Evolutionary conservation across 768 basidiomycete genomes (phyloP), one percentile per base, ranked within the genome.

Genomic region (Phylloporus scabripes): DNA sequence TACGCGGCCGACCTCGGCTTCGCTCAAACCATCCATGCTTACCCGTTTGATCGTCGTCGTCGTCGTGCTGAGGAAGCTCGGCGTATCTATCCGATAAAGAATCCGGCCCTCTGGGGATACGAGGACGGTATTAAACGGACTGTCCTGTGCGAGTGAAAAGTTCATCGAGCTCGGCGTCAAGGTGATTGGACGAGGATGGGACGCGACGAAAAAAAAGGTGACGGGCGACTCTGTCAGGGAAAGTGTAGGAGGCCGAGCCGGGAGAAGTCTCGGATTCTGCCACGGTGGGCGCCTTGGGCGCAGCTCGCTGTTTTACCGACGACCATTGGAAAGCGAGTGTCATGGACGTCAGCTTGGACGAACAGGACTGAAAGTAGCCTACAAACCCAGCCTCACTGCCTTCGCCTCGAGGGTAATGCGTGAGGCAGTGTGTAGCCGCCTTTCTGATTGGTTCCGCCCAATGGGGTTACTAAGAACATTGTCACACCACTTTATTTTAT

Each of bases 231-330:
- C 46, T 17, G 37, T 46, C 59, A 53, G 37, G 43, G 34, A 21
- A 24, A 5, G 14, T 49, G 50, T 59, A 55, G 49, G 52, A 59
- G 60, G 45, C 38, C 46, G 53, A 46, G 61, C 61, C 66, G 53
- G 64, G 64, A 60, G 56, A 68, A 68, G 60, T 6, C 37, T 33
- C 54, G 51, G 61, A 60, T 66, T 66, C 57, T 68, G 60, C 66
- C 64, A 68, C 66, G 64, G 17, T 61, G 61, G 40, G 64, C 66
- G 64, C 55, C 57, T n/a, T 49, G 36, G 28, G 47, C 48, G 39
- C 52, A 49, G 40, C 18, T 50, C 23, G 45, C 40, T 31, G 42
- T 48, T 49, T 49, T 17, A 9, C 17, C 34, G 34, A 45, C 18
- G 36, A n/a, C 24, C 42, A 43, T 45, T 38, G 48, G 10, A 40